Conservation (phyloP, 1,284 basidiomycete genomes). For the Leucoagaricus sp. region DNA sequence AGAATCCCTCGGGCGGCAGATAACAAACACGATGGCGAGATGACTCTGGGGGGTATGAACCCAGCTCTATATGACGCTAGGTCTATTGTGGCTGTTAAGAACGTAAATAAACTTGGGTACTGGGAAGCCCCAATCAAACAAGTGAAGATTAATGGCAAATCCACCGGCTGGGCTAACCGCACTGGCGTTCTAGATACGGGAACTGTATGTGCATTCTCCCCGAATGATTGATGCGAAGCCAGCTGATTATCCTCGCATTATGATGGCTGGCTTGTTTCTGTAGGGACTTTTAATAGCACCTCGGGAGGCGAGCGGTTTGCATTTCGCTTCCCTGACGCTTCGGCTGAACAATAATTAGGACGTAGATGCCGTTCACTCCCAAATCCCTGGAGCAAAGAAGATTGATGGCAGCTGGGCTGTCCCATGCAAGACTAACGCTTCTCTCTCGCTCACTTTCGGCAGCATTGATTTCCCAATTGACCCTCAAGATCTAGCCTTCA, state of each 20-base stretch:
- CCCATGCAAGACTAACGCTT: constrained; percentile 69
- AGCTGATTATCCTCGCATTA: neutral
- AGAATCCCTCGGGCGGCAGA: constrained; percentile 74
- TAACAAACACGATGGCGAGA: constrained; percentile 68
- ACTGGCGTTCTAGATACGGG: constrained; percentile 75
- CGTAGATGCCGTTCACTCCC: constrained; percentile 51
- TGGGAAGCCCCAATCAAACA: constrained; percentile 67
- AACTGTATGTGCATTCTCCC: constrained; percentile 40
- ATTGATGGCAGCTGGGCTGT: constrained; percentile 62
- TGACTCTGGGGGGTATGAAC: constrained; percentile 80
- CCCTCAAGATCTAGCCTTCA: constrained; percentile 67
- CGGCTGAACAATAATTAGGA: constrained; percentile 34
- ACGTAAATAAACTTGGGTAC: constrained; percentile 61
- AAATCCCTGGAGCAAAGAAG: constrained; percentile 59
- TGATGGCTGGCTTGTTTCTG: neutral
- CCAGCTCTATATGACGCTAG: constrained; percentile 52
- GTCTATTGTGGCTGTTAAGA: constrained; percentile 55
- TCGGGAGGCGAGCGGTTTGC: constrained; percentile 21
- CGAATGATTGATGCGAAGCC: neutral
- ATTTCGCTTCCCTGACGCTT: neutral
- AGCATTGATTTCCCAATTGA: constrained; percentile 60
- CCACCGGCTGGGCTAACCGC: constrained; percentile 49
- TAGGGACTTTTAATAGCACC: constrained; percentile 59
- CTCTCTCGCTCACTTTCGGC: constrained; percentile 66
- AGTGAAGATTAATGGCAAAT: constrained; percentile 52